Evolutionary conservation across 495 filamentous ascomycete species (phyloP), one percentile per base, ranked within the genome.

Genomic region (Neurospora sp.): DNA sequence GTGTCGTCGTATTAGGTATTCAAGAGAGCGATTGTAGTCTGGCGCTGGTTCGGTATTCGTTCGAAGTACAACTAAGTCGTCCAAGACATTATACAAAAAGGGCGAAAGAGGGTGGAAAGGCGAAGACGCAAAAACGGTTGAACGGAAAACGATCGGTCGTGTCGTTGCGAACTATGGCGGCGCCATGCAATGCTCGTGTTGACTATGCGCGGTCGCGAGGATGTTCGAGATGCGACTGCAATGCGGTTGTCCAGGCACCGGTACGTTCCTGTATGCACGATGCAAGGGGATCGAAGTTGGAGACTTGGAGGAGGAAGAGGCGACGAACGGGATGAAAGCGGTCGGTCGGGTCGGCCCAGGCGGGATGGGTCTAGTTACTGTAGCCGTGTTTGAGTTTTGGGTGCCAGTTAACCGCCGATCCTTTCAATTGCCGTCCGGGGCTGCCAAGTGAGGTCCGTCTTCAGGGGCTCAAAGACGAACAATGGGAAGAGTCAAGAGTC

Each of bases 41-140:
- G 54, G 27, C 12, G 12, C 12, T 62, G 54, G 54, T 62, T 62
- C 54, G 54, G 23, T 62, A 35, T 35, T 5, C 54, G 54, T 62
- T 62, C 54, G 14, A 62, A 35, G 44, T 74, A 70, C 66, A 72
- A 74, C 72, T 69, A 69, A 16, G 74, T 72, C 27, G 27, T 75
- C 71, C 74, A 76, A 77, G 74, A 77, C 74, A 77, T 77, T 74
- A 76, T 77, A 60, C 76, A 76, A 76, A 66, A 76, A 73, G 31
- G 16, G 38, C 18, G 14, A 23, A 41, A 27, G 54, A 66, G 7
- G 27, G 27, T 66, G 14, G 54, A 35, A 37, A 37, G 27, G 54
- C 54, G 27, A 66, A 62, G 49, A 5, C 10, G 20, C 49, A 27
- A 27, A 60, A 60, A 60, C 49, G 14, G 49, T 60, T 27, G 23